A percentile compares a stretch with the other conserved stretches of the same genome.
These are phyloP conservation scores for Acacia melanoxylon DNA, from an alignment of 306 rosid genomes.

Conservation along the genomic window DNA sequence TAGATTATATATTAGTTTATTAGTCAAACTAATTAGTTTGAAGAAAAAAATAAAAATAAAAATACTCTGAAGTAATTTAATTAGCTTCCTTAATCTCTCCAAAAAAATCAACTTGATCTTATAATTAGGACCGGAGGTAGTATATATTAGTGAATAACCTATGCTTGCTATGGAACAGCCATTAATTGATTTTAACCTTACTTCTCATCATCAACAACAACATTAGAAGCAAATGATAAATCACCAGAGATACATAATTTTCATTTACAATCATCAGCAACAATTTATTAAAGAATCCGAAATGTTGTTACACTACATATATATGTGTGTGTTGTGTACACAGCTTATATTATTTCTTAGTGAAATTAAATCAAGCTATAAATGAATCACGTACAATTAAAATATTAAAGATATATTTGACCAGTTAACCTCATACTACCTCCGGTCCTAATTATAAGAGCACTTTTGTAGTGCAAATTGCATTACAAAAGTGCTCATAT, in stretches of 20 bases:
- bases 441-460: too few relatives aligned
- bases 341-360: neutral
- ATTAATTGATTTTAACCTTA: neutral
- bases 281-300: neutral
- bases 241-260: neutral
- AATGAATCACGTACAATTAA: neutral
- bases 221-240: neutral
- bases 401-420: neutral
- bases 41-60: too few relatives aligned
- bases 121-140: too few relatives aligned
- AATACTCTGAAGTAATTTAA: too few relatives aligned
- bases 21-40: too few relatives aligned
- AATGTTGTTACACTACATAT: neutral
- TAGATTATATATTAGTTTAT: too few relatives aligned
- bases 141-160: neutral
- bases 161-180: neutral
- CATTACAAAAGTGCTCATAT: too few relatives aligned
- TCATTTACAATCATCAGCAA: neutral
- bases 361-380: conserved; percentile 23
- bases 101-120: too few relatives aligned
- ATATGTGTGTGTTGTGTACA: neutral
- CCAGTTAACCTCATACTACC: neutral
- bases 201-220: neutral
- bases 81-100: too few relatives aligned
- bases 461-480: too few relatives aligned